These are phyloP conservation scores for Malassezia vespertilionis DNA, from an alignment of 1,284 basidiomycete genomes.

Conservation along the genomic window DNA sequence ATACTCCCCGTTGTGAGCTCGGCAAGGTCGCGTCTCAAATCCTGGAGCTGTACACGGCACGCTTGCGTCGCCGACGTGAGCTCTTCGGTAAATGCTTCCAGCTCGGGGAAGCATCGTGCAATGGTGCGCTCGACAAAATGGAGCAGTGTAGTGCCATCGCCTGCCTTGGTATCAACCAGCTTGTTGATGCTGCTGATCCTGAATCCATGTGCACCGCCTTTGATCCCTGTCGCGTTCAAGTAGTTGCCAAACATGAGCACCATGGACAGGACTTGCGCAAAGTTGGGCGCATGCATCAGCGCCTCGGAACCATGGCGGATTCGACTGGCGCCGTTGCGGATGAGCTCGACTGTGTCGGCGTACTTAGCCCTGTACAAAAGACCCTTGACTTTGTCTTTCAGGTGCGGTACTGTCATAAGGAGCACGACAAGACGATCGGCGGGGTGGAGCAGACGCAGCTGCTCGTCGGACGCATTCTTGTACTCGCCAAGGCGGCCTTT, in stretches of 20 bases:
- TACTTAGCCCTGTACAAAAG: conserved; percentile 63
- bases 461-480: conserved; percentile 71
- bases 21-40: conserved; percentile 43
- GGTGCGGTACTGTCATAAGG: conserved; percentile 83
- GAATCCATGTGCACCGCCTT: conserved; percentile 95
- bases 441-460: conserved; percentile 75
- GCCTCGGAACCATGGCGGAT: conserved; percentile 37
- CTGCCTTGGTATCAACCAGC: conserved; percentile 91
- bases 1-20: conserved; percentile 43
- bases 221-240: conserved; percentile 91
- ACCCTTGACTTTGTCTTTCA: conserved; percentile 80
- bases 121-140: conserved; percentile 90
- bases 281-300: conserved; percentile 37
- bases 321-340: conserved; percentile 24
- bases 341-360: conserved; percentile 39
- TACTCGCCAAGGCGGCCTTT: conserved; percentile 53
- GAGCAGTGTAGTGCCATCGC: conserved; percentile 70
- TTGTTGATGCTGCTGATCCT: conserved; percentile 95
- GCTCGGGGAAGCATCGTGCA: conserved; percentile 71
- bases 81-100: conserved; percentile 81
- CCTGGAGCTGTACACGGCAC: conserved; percentile 56
- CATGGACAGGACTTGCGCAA: conserved; percentile 34
- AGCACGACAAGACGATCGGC: conserved; percentile 95
- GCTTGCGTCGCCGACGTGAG: conserved; percentile 79
- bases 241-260: conserved; percentile 94